Conservation (phyloP, 2,329 filamentous ascomycete species). For the Dissoconium aciculare region DNA sequence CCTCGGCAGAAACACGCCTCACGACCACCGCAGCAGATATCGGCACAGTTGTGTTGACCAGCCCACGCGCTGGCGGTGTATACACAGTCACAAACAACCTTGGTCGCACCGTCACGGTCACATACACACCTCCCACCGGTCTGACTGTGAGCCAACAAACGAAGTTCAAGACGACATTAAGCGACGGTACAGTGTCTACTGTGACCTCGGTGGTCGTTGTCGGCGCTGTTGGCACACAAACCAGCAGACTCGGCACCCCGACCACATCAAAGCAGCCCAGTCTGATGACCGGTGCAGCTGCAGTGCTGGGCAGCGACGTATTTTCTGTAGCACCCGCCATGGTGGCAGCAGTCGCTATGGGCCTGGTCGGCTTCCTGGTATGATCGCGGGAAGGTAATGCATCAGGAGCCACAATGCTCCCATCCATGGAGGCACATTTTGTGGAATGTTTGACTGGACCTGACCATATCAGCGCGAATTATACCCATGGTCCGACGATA, state of each 20-base stretch:
- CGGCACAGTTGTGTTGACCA: slow-evolving; percentile 23
- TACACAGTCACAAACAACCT: slow-evolving; percentile 29
- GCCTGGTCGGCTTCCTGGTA: background rate
- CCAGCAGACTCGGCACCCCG: slow-evolving; percentile 8
- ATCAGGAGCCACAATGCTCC: no score
- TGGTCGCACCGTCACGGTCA: slow-evolving; percentile 31
- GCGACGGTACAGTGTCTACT: slow-evolving; percentile 25
- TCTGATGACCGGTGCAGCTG: background rate
- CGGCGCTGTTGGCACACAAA: slow-evolving; percentile 15
- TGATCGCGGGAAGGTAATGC: no score
- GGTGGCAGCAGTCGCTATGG: background rate
- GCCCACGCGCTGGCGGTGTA: slow-evolving; percentile 24
- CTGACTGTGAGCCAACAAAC: slow-evolving; percentile 28
- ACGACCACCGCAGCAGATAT: slow-evolving; percentile 29
- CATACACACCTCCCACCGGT: slow-evolving; percentile 30
- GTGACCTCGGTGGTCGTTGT: slow-evolving; percentile 33
- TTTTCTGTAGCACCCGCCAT: background rate
- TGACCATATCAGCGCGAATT: no score
- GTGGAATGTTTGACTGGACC: no score
- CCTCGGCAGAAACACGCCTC: slow-evolving; percentile 25
- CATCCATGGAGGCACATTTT: no score
- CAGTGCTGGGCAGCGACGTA: background rate
- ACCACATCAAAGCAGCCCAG: slow-evolving; percentile 2
- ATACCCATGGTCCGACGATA: no score
- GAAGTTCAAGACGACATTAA: slow-evolving; percentile 23